Conservation (phyloP, 805 yeast genomes). For the Jamesozyma jinghongensis region DNA sequence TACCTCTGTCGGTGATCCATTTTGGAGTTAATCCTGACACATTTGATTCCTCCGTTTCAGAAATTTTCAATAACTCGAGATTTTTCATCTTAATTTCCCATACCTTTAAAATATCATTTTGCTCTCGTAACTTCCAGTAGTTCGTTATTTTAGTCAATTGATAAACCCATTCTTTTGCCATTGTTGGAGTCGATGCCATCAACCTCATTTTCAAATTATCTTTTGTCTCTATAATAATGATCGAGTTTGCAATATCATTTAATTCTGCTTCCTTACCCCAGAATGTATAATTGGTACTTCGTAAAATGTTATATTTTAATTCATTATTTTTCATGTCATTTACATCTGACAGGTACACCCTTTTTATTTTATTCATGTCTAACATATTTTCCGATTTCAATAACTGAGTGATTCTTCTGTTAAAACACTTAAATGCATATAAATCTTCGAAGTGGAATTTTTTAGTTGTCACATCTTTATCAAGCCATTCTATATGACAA, state of each 20-base stretch:
- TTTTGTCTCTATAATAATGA: constrained; percentile 42
- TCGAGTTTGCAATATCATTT: constrained; percentile 34
- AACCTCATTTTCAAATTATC: constrained; percentile 42
- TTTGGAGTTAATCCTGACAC: constrained; percentile 38
- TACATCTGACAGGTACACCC: constrained; percentile 31
- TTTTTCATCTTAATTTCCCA: constrained; percentile 38
- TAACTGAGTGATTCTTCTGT: constrained; percentile 49
- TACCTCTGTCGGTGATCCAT: constrained; percentile 47
- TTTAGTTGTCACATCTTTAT: constrained; percentile 26
- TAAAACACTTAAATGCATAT: constrained; percentile 54
- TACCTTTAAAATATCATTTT: constrained; percentile 34
- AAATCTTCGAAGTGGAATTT: constrained; percentile 44
- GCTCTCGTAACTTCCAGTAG: constrained; percentile 52
- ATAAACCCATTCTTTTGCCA: constrained; percentile 60
- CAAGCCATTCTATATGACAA: constrained; percentile 58
- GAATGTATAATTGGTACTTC: constrained; percentile 10
- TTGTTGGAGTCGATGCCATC: constrained; percentile 42
- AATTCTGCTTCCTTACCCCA: constrained; percentile 14
- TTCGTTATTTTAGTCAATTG: constrained; percentile 35
- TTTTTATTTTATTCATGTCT: constrained; percentile 44
- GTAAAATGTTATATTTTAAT: constrained; percentile 25
- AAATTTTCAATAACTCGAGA: constrained; percentile 37
- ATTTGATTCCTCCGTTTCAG: constrained; percentile 49
- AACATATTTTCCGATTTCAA: constrained; percentile 51
- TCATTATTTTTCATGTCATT: constrained; percentile 17